phyloP scores from a whole-genome alignment of 73 alveolate species.

The Tetrahymena thermophila region DNA sequence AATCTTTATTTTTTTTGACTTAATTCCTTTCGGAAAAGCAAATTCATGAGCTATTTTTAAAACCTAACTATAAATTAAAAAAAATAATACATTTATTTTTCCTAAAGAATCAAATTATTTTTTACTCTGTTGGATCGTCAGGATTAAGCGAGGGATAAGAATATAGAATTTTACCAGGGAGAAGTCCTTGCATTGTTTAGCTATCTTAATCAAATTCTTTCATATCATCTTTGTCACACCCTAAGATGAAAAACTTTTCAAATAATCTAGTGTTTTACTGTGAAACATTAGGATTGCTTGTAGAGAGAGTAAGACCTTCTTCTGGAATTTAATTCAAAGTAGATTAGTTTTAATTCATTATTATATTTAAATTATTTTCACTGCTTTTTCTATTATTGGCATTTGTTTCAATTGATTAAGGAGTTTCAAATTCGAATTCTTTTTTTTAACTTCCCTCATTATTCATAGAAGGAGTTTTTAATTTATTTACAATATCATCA shows the following conservation, averaged over 20 bases:
- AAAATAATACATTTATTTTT: not conserved
- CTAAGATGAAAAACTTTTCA: conserved; percentile 37
- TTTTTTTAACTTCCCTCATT: not conserved
- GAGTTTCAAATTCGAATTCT: not conserved
- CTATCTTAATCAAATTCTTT: conserved; percentile 31
- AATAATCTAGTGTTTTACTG: not conserved
- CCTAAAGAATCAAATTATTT: not conserved
- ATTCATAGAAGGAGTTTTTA: not conserved
- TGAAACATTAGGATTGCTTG: not conserved
- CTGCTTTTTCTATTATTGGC: too few relatives aligned
- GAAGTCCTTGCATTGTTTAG: conserved; percentile 5
- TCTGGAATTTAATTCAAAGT: not conserved
- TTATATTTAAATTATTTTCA: not conserved
- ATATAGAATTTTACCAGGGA: conserved; percentile 17
- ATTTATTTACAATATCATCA: not conserved
- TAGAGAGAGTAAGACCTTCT: not conserved
- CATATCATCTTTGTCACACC: conserved; percentile 40
- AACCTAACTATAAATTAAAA: not conserved
- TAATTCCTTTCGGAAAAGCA: not conserved
- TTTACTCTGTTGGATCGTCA: not conserved
- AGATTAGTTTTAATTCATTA: not conserved
- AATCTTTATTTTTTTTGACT: not conserved
- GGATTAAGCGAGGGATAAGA: not conserved
- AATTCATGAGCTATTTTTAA: not conserved
- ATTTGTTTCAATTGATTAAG: not conserved